These are phyloP conservation scores for Exobasidium rhododendri DNA, from an alignment of 1,284 basidiomycete species.

Conservation along the genomic window DNA sequence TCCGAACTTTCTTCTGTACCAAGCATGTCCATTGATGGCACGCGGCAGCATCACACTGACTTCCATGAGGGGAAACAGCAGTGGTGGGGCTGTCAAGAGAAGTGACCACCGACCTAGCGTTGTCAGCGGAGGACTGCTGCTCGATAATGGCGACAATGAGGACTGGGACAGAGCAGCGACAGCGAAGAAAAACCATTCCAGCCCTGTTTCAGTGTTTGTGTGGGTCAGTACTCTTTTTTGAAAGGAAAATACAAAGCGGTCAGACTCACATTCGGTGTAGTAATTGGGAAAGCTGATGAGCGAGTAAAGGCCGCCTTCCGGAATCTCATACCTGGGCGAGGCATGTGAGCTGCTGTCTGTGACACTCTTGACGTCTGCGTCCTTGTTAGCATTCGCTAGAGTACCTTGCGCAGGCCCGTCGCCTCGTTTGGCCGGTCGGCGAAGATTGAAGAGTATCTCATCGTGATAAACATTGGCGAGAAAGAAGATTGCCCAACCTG, in stretches of 20 bases:
- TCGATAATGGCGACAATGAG: slow-evolving; percentile 26
- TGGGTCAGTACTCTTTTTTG: background rate
- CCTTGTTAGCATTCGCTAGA: slow-evolving; percentile 16
- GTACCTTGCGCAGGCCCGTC: slow-evolving; percentile 16
- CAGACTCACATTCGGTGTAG: slow-evolving; percentile 68
- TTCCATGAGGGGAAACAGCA: slow-evolving; percentile 67
- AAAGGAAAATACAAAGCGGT: background rate
- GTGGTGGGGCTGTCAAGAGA: slow-evolving; percentile 37
- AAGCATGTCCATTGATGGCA: slow-evolving; percentile 72
- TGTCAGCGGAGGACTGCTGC: slow-evolving; percentile 2
- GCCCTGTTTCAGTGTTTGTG: slow-evolving; percentile 33
- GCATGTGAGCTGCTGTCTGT: slow-evolving; percentile 26
- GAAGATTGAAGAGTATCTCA: slow-evolving; percentile 75
- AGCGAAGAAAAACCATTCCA: slow-evolving; percentile 51
- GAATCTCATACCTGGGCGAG: slow-evolving; percentile 71
- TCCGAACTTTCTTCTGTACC: slow-evolving; percentile 71
- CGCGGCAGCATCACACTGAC: slow-evolving; percentile 72
- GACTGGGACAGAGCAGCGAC: slow-evolving; percentile 37
- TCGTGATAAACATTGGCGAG: slow-evolving; percentile 80
- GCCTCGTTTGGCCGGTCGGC: slow-evolving; percentile 37
- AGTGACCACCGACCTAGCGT: background rate
- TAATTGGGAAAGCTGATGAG: slow-evolving; percentile 90
- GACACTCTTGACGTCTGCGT: slow-evolving; percentile 20
- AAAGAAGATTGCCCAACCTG: slow-evolving; percentile 69
- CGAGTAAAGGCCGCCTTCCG: slow-evolving; percentile 72